These are phyloP conservation scores for Aspergillus melleus DNA, from an alignment of 2,329 filamentous ascomycete genomes.

Conservation along the genomic window DNA sequence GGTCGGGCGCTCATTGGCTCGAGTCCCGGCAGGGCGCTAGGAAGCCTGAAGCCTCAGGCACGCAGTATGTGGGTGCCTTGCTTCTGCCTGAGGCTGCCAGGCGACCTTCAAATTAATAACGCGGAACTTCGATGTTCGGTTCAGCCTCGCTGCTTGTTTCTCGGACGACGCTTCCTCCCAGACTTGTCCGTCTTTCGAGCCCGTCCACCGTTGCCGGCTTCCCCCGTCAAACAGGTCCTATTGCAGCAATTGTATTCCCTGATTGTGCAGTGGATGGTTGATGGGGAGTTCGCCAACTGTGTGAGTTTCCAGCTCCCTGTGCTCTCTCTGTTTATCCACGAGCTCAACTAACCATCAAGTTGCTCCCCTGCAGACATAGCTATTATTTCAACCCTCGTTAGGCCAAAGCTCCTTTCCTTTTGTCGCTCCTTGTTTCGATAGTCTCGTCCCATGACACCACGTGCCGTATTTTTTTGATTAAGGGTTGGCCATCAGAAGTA, in stretches of 20 bases:
- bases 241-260: slow-evolving; percentile 9
- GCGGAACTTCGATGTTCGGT: slow-evolving; percentile 14
- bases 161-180: slow-evolving; percentile 35
- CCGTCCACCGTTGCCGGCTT: slow-evolving; percentile 22
- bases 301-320: slow-evolving; percentile 23
- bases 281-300: slow-evolving; percentile 25
- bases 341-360: slow-evolving; percentile 2
- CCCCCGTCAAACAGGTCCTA: slow-evolving; percentile 18
- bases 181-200: slow-evolving; percentile 22
- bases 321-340: slow-evolving; percentile 3
- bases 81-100: slow-evolving; percentile 29
- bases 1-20: slow-evolving; percentile 14
- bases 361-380: slow-evolving; percentile 4
- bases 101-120: slow-evolving; percentile 22
- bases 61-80: slow-evolving; percentile 24
- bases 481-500: background rate
- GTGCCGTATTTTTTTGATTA: slow-evolving; percentile 1
- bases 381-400: background rate
- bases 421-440: slow-evolving; percentile 19
- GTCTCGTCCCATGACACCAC: background rate
- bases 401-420: slow-evolving; percentile 3
- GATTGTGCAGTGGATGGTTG: slow-evolving; percentile 23
- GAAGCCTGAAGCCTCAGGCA: slow-evolving; percentile 23
- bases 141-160: slow-evolving; percentile 32
- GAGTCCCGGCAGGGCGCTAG: background rate